These are phyloP conservation scores for Asterella californica DNA, from an alignment of 225 moss, liverwort and hornwort genomes.

Conservation along the genomic window DNA sequence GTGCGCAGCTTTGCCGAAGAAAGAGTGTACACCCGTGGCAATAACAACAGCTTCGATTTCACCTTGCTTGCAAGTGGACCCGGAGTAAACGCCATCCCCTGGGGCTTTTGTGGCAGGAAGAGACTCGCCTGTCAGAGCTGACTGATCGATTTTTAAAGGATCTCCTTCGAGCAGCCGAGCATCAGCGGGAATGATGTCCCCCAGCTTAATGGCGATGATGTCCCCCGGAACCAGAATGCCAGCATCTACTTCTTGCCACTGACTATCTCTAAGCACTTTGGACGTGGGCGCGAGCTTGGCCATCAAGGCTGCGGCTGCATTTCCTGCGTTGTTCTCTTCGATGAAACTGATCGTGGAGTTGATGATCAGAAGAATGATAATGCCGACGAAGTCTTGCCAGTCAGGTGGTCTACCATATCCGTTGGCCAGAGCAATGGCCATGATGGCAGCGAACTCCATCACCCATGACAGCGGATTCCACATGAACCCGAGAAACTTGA, in stretches of 20 bases:
- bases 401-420: constrained; percentile 1
- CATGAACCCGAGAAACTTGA: constrained; percentile 1
- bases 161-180: constrained; percentile 16
- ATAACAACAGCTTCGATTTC: constrained; percentile 28
- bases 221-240: constrained; percentile 13
- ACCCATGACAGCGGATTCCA: constrained; percentile 32
- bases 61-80: constrained; percentile 30
- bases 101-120: constrained; percentile 16
- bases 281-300: constrained; percentile 15
- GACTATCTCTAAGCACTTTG: constrained; percentile 9
- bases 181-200: constrained; percentile 20
- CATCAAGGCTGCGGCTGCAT: constrained; percentile 20
- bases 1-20: constrained; percentile 30
- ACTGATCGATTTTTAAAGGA: constrained; percentile 14
- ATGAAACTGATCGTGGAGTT: constrained; percentile 18
- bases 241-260: constrained; percentile 9
- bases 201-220: constrained; percentile 18
- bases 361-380: constrained; percentile 5
- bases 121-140: constrained; percentile 14
- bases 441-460: constrained; percentile 19
- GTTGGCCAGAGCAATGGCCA: constrained; percentile 16
- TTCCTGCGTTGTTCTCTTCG: constrained; percentile 21
- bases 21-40: constrained; percentile 28
- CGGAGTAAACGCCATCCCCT: constrained; percentile 25
- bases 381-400: constrained; percentile 14